phyloP scores from a whole-genome alignment of 2,329 filamentous ascomycete species.

The Didymellaceae sp. region DNA sequence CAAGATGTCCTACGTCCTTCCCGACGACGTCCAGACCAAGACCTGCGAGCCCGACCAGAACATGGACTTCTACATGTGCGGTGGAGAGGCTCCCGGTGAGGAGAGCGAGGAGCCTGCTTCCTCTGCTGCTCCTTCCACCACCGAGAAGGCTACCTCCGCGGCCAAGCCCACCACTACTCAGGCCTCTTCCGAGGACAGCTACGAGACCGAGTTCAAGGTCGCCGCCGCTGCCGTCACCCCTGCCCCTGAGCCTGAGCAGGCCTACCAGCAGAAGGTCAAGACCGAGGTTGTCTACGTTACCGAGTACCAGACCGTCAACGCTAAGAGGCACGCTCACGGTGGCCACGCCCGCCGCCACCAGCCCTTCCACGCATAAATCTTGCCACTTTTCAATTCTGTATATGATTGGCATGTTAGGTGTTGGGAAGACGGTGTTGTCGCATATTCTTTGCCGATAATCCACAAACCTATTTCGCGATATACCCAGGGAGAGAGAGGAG shows the following conservation, averaged over 20 bases:
- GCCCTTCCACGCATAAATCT: constrained; percentile 41
- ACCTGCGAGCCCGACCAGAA: constrained; percentile 35
- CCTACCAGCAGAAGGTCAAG: constrained; percentile 31
- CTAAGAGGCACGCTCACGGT: constrained; percentile 45
- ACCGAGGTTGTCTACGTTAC: constrained; percentile 43
- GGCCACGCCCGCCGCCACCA: constrained; percentile 39
- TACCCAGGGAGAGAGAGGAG: constrained; percentile 31
- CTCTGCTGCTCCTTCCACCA: constrained; percentile 19
- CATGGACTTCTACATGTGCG: constrained; percentile 47
- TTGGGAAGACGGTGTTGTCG: constrained; percentile 28
- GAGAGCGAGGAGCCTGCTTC: constrained; percentile 20
- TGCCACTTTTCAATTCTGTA: constrained; percentile 19
- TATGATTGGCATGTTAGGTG: constrained; percentile 29
- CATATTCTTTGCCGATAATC: constrained; percentile 32
- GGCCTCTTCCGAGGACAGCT: constrained; percentile 17
- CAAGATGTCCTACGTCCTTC: constrained; percentile 41
- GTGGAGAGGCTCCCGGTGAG: constrained; percentile 32
- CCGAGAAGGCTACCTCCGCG: constrained; percentile 16
- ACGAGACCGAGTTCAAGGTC: constrained; percentile 23
- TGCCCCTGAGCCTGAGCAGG: constrained; percentile 20
- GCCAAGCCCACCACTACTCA: not conserved
- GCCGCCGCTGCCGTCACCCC: constrained; percentile 35
- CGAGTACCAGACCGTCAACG: constrained; percentile 39
- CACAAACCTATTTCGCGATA: constrained; percentile 41
- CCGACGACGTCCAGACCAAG: constrained; percentile 44